These are phyloP conservation scores for Heritiera littoralis DNA, from an alignment of 345 rosid species.

Conservation along the genomic window DNA sequence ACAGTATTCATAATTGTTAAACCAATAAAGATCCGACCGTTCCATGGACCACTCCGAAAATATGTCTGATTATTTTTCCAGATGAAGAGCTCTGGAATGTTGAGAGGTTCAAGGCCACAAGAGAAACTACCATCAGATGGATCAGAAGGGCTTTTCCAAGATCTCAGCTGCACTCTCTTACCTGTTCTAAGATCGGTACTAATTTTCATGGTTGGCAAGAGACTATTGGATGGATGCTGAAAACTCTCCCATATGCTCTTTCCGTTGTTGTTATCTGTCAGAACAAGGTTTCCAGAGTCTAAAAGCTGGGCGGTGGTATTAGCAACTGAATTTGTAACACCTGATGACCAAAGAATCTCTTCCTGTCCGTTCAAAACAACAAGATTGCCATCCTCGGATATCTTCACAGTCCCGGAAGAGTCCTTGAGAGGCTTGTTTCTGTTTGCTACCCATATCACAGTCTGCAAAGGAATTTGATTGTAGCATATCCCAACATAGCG, in stretches of 20 bases:
- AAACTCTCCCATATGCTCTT: constrained; percentile 64
- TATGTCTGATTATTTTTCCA: constrained; percentile 41
- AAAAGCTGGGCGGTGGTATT: constrained; percentile 41
- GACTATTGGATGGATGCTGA: constrained; percentile 36
- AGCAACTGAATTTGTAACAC: not conserved
- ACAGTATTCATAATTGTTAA: constrained; percentile 28
- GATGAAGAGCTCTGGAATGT: constrained; percentile 37
- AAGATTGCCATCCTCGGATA: constrained; percentile 29
- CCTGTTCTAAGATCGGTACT: constrained; percentile 27
- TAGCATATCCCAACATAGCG: constrained; percentile 11
- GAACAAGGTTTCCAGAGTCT: constrained; percentile 52
- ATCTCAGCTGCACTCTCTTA: constrained; percentile 29
- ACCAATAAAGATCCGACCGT: constrained; percentile 48
- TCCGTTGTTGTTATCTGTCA: constrained; percentile 33
- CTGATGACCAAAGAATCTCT: constrained; percentile 25
- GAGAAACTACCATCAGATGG: constrained; percentile 57
- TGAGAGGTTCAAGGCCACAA: constrained; percentile 27
- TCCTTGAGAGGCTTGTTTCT: not conserved
- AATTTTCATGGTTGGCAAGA: constrained; percentile 16
- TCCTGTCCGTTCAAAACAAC: constrained; percentile 30
- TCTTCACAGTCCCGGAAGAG: not conserved
- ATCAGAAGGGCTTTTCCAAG: constrained; percentile 55
- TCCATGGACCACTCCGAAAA: constrained; percentile 71
- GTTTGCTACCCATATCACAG: not conserved
- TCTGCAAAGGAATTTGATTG: constrained; percentile 28